Conservation (phyloP, 768 basidiomycete genomes). For the Rhizopogon vinicolor region DNA sequence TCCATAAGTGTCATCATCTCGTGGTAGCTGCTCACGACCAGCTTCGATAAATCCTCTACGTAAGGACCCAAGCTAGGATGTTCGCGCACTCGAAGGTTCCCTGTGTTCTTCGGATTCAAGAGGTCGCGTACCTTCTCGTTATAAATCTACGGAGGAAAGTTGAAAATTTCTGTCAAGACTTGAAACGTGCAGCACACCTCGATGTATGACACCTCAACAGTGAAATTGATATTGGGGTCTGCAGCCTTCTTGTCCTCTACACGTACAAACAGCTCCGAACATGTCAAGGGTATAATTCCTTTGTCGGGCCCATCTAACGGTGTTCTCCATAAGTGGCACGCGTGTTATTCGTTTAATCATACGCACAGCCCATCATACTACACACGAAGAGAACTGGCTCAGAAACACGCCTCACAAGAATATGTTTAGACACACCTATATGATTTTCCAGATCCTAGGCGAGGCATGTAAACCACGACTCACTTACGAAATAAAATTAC, state of each 20-base stretch:
- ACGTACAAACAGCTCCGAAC: constrained; percentile 86
- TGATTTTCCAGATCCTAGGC: constrained; percentile 82
- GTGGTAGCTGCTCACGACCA: constrained; percentile 85
- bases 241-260: constrained; percentile 58
- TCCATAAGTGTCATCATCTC: constrained; percentile 99
- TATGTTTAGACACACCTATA: constrained; percentile 59
- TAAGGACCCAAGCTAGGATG: constrained; percentile 97
- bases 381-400: background rate
- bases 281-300: constrained; percentile 96
- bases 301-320: constrained; percentile 84
- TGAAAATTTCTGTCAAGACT: background rate
- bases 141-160: constrained; percentile 59
- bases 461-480: constrained; percentile 4
- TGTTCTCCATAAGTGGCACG: constrained; percentile 4
- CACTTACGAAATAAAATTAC: background rate
- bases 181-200: constrained; percentile 49
- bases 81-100: constrained; percentile 94
- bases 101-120: constrained; percentile 94
- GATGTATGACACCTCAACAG: constrained; percentile 98
- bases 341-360: constrained; percentile 2
- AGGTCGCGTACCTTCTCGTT: constrained; percentile 98
- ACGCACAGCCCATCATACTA: constrained; percentile 96
- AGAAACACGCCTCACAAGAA: background rate
- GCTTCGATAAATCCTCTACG: constrained; percentile 94
- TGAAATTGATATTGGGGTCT: constrained; percentile 73